Evolutionary conservation across 441 rosid genomes (phyloP).

Genomic region (Arabidopsis hybrid): DNA sequence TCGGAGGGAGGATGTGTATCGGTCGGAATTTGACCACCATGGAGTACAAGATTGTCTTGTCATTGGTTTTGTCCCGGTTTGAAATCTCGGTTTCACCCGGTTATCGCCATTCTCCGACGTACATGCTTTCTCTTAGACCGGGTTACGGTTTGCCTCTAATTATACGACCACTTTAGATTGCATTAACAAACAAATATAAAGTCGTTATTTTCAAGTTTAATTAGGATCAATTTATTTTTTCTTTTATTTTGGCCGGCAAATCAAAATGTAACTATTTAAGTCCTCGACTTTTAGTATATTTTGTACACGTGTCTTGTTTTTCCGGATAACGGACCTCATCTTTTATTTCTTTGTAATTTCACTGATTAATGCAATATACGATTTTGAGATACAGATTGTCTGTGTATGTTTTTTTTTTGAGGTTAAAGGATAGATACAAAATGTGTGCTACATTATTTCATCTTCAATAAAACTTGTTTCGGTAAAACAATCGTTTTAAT

Average conservation of each 20-base stretch:
- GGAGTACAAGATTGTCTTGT: slow-evolving; percentile 83
- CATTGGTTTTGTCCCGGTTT: slow-evolving; percentile 69
- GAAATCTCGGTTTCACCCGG: slow-evolving; percentile 69
- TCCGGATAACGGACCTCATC: background rate
- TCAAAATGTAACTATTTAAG: background rate
- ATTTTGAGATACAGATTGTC: background rate
- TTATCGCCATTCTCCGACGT: slow-evolving; percentile 76
- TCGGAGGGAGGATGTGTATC: slow-evolving; percentile 97
- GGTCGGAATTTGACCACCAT: slow-evolving; percentile 75
- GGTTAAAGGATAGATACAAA: too few species aligned
- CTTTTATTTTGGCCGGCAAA: background rate
- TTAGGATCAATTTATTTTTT: background rate
- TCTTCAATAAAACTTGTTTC: too few species aligned
- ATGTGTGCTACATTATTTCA: too few species aligned
- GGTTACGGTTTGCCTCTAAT: slow-evolving; percentile 73
- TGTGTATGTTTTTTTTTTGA: too few species aligned
- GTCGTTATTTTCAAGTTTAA: background rate
- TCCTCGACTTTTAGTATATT: background rate
- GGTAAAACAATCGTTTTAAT: too few species aligned
- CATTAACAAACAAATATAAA: background rate
- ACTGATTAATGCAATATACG: background rate
- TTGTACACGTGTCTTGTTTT: slow-evolving; percentile 10
- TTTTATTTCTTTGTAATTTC: background rate
- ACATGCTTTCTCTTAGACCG: slow-evolving; percentile 84
- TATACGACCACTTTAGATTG: slow-evolving; percentile 52